Conservation (phyloP, 1,139 yeast species). For the Arxiozyma heterogenica region DNA sequence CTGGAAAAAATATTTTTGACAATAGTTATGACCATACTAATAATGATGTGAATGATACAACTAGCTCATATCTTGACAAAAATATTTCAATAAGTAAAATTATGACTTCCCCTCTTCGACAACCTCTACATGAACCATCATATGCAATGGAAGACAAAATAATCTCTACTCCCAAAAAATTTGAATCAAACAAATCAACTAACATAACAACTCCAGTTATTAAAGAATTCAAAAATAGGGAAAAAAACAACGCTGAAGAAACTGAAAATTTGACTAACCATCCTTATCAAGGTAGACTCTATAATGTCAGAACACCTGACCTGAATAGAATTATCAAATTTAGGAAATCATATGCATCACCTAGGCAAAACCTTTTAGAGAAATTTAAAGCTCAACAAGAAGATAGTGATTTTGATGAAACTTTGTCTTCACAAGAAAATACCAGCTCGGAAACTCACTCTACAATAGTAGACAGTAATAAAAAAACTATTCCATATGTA, state of each 20-base stretch:
- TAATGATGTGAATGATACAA: not conserved
- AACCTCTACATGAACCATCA: not conserved
- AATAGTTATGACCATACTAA: not conserved
- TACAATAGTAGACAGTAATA: not conserved
- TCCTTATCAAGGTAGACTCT: not conserved
- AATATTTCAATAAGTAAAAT: not conserved
- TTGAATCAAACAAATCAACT: not conserved
- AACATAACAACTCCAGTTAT: not conserved
- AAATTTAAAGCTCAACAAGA: constrained; percentile 8
- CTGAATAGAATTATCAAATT: constrained; percentile 22
- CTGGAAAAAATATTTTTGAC: not conserved
- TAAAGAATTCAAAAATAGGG: not conserved
- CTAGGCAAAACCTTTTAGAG: constrained; percentile 10
- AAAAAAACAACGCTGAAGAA: not conserved
- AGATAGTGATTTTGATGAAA: constrained; percentile 11
- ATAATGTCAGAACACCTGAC: constrained; percentile 24
- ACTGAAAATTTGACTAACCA: not conserved
- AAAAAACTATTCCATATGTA: not conserved
- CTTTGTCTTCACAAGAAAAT: not conserved
- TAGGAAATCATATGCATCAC: constrained; percentile 14
- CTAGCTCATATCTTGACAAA: not conserved
- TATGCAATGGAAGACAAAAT: not conserved
- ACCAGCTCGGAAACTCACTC: not conserved
- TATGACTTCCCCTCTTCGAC: constrained; percentile 3
- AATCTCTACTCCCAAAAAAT: constrained; percentile 1